These are phyloP conservation scores for Ascomycota sp. DNA, from an alignment of 2,329 filamentous ascomycete genomes.

Conservation along the genomic window DNA sequence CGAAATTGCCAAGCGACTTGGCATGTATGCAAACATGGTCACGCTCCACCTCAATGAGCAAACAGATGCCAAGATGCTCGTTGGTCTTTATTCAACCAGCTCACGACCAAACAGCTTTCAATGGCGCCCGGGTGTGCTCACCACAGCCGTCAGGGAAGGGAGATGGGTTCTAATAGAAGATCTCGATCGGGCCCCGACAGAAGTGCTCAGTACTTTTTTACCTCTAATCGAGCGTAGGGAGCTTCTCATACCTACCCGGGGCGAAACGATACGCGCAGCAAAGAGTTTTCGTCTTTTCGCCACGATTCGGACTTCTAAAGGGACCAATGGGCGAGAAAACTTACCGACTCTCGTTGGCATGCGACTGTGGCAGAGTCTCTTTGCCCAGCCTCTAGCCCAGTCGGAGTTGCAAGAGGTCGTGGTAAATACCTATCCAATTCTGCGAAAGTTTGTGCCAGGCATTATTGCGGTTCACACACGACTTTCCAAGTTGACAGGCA, in stretches of 20 bases:
- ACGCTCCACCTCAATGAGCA: slow-evolving; percentile 95
- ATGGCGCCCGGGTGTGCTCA: slow-evolving; percentile 82
- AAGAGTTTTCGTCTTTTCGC: slow-evolving; percentile 79
- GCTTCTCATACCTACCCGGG: slow-evolving; percentile 69
- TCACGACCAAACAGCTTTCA: slow-evolving; percentile 70
- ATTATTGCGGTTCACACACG: slow-evolving; percentile 36
- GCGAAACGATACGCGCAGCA: slow-evolving; percentile 62
- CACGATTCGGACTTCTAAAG: slow-evolving; percentile 59
- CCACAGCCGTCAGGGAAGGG: slow-evolving; percentile 79
- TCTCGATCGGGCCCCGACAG: slow-evolving; percentile 78
- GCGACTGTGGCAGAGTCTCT: slow-evolving; percentile 67
- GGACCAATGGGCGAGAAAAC: slow-evolving; percentile 42
- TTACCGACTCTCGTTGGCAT: slow-evolving; percentile 57
- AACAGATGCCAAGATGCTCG: slow-evolving; percentile 86
- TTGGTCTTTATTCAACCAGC: slow-evolving; percentile 83
- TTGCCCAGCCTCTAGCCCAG: slow-evolving; percentile 40
- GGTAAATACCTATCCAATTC: slow-evolving; percentile 41
- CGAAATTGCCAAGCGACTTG: slow-evolving; percentile 58
- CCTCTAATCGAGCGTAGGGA: slow-evolving; percentile 86
- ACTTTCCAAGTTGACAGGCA: slow-evolving; percentile 27
- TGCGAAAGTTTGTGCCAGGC: slow-evolving; percentile 37
- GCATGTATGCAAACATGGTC: slow-evolving; percentile 62
- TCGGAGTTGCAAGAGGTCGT: slow-evolving; percentile 58
- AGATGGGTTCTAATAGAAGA: slow-evolving; percentile 96
- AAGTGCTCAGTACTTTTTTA: slow-evolving; percentile 79